Evolutionary conservation across 2,329 filamentous ascomycete genomes (phyloP).

Genomic region (Thelonectria discophora): DNA sequence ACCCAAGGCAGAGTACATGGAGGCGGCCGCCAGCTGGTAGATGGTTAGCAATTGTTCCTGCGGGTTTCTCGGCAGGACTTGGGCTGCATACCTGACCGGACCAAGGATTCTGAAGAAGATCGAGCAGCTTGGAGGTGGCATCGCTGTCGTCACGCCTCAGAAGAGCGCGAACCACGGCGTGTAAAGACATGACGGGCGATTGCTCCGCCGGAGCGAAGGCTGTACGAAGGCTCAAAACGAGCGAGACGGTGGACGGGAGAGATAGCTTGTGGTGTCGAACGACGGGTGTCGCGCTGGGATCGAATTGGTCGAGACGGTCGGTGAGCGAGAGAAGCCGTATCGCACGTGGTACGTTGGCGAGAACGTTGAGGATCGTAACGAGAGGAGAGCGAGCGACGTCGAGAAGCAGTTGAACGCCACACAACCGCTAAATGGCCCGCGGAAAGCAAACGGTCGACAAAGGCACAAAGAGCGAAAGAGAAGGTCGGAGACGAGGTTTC

Average conservation of each 20-base stretch:
- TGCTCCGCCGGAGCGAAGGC: constrained; percentile 40
- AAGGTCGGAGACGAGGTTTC: not conserved
- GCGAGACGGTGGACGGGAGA: not conserved
- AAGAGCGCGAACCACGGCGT: constrained; percentile 23
- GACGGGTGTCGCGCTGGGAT: not conserved
- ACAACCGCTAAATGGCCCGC: constrained; percentile 20
- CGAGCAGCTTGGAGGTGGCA: constrained; percentile 55
- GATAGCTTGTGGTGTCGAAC: not conserved
- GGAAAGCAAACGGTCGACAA: constrained; percentile 27
- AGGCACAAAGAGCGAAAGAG: constrained; percentile 19
- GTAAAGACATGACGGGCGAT: constrained; percentile 37
- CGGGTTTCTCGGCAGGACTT: not conserved
- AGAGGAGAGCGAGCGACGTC: constrained; percentile 10
- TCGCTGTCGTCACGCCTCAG: constrained; percentile 36
- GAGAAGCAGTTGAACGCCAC: constrained; percentile 27
- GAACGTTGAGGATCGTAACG: constrained; percentile 3
- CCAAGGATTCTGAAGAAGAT: constrained; percentile 62
- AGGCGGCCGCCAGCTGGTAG: constrained; percentile 48
- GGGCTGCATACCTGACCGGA: constrained; percentile 52
- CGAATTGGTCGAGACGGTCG: constrained; percentile 3
- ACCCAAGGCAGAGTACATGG: constrained; percentile 80
- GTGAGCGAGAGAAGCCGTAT: constrained; percentile 3
- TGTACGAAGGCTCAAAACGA: constrained; percentile 15
- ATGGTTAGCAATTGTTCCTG: constrained; percentile 20
- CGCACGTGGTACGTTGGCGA: constrained; percentile 10